A percentile compares a stretch with the other conserved stretches of the same genome.
These are phyloP conservation scores for Cryomyces minteri DNA, from an alignment of 495 filamentous ascomycete genomes.

Conservation along the genomic window DNA sequence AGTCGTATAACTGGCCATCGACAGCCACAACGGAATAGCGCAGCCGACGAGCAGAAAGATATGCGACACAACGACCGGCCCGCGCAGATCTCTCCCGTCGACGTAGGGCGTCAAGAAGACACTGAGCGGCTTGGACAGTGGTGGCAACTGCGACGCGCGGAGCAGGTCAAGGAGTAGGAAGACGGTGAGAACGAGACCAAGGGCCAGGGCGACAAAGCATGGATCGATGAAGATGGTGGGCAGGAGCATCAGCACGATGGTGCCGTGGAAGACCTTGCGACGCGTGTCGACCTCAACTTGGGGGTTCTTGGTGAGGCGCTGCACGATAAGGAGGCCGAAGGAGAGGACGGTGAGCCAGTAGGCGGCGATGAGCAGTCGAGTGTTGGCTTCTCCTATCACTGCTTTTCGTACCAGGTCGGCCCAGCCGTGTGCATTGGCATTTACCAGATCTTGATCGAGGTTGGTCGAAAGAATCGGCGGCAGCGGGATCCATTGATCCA, in stretches of 20 bases:
- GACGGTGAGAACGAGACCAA: constrained; percentile 53
- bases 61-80: constrained; percentile 86
- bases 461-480: constrained; percentile 20
- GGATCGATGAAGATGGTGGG: constrained; percentile 77
- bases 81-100: constrained; percentile 80
- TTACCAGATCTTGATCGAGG: constrained; percentile 9
- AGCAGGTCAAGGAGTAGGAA: constrained; percentile 83
- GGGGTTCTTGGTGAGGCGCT: constrained; percentile 42
- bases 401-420: not conserved
- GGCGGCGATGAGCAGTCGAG: constrained; percentile 53
- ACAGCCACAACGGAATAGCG: constrained; percentile 85
- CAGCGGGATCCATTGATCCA: constrained; percentile 61
- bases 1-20: constrained; percentile 28
- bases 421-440: not conserved
- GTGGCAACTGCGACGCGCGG: constrained; percentile 77
- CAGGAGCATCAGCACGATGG: constrained; percentile 91
- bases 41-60: constrained; percentile 96
- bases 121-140: constrained; percentile 64
- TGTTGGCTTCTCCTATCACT: constrained; percentile 54
- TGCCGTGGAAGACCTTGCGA: constrained; percentile 97
- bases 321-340: constrained; percentile 52
- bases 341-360: constrained; percentile 56
- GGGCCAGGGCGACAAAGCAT: constrained; percentile 55
- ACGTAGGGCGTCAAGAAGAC: constrained; percentile 83
- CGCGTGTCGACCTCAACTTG: constrained; percentile 75